phyloP scores from a whole-genome alignment of 192 early-diverging fungal species.

The Gaertneriomyces sp. region DNA sequence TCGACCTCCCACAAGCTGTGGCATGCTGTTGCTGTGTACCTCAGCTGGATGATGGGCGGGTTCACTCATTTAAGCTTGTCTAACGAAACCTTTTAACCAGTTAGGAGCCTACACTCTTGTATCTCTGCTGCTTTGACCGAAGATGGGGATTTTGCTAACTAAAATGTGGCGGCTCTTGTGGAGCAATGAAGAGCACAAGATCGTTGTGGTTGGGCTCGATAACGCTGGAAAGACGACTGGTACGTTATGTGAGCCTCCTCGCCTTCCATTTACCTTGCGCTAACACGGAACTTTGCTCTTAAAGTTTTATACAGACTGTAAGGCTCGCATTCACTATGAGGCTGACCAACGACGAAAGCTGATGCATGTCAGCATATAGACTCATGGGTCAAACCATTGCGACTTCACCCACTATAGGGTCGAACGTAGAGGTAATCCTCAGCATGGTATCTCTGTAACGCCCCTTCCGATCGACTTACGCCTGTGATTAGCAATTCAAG shows the following conservation, averaged over 20 bases:
- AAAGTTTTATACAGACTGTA: conserved; percentile 19
- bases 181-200: conserved; percentile 63
- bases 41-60: no score
- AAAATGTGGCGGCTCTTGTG: conserved; percentile 58
- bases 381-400: conserved; percentile 38
- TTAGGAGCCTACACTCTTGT: no score
- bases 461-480: neutral
- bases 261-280: neutral
- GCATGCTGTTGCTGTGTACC: no score
- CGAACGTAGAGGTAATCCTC: conserved; percentile 58
- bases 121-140: neutral
- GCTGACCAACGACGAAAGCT: neutral
- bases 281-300: neutral
- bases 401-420: conserved; percentile 68
- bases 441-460: neutral
- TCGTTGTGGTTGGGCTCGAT: conserved; percentile 67
- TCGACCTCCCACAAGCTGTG: no score
- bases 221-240: conserved; percentile 70
- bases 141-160: conserved; percentile 57
- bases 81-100: no score
- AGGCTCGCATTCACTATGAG: neutral
- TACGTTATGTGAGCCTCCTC: conserved; percentile 7
- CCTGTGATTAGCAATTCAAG: conserved; percentile 37
- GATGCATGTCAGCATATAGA: conserved; percentile 7
- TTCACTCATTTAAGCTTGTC: no score